Evolutionary conservation across 2,329 filamentous ascomycete genomes (phyloP).

Genomic region (Clarireedia sp.): DNA sequence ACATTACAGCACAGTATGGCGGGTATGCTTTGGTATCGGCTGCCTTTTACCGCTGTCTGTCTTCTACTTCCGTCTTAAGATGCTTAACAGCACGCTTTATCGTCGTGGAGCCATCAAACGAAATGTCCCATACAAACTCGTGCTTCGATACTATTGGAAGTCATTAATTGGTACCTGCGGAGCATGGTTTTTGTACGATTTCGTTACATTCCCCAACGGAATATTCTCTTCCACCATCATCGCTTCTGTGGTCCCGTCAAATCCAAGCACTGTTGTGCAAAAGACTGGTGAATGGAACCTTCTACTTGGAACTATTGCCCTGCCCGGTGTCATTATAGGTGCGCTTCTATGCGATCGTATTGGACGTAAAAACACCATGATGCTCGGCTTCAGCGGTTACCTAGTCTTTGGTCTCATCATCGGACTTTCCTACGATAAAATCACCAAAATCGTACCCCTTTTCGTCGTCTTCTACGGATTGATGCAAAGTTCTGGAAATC

Average conservation of each 20-base stretch:
- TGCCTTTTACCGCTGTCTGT: constrained; percentile 43
- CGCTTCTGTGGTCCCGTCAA: constrained; percentile 31
- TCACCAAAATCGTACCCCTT: constrained; percentile 41
- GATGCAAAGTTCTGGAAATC: constrained; percentile 41
- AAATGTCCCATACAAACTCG: constrained; percentile 41
- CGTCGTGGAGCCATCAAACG: constrained; percentile 45
- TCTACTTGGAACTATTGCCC: constrained; percentile 36
- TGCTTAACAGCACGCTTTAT: constrained; percentile 44
- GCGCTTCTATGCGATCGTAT: constrained; percentile 40
- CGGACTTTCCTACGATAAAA: constrained; percentile 39
- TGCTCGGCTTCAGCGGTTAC: constrained; percentile 43
- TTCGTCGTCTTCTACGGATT: constrained; percentile 46
- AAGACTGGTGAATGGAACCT: constrained; percentile 42
- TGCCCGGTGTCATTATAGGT: constrained; percentile 43
- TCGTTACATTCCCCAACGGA: constrained; percentile 35
- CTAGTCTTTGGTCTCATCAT: constrained; percentile 45
- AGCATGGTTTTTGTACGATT: constrained; percentile 47
- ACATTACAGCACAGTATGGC: constrained; percentile 37
- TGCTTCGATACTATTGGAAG: constrained; percentile 47
- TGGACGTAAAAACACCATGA: constrained; percentile 43
- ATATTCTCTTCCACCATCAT: constrained; percentile 40
- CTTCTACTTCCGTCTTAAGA: constrained; percentile 48
- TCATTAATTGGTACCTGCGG: constrained; percentile 42
- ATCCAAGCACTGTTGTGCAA: constrained; percentile 26
- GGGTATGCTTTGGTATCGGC: constrained; percentile 42